Conservation (phyloP, 2,329 filamentous ascomycete genomes). For the Exophiala phaeomuriformis region DNA sequence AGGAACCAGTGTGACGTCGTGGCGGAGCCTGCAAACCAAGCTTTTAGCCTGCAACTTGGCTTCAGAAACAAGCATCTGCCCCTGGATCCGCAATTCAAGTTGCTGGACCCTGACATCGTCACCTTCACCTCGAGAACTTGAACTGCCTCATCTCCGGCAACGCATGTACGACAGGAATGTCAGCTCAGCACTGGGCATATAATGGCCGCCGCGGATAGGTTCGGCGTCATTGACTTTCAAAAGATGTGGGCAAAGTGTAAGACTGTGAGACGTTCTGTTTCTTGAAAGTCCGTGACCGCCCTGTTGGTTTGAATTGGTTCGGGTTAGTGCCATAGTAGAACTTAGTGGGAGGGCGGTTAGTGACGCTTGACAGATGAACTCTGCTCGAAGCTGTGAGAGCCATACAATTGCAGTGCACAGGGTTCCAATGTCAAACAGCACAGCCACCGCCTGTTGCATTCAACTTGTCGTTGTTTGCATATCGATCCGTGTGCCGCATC, state of each 20-base stretch:
- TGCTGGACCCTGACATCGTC: not conserved
- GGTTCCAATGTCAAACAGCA: not conserved
- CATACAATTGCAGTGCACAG: no score
- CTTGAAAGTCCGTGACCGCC: no score
- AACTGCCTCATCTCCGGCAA: not conserved
- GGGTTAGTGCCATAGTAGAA: no score
- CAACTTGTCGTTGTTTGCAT: not conserved
- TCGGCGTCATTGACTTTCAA: no score
- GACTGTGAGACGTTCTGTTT: no score
- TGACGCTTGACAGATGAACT: no score
- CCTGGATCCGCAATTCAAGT: not conserved
- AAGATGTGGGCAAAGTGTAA: no score
- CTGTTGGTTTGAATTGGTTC: no score
- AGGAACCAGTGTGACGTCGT: not conserved
- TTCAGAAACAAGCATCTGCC: constrained; percentile 8
- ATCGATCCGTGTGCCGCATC: not conserved
- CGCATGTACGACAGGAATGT: not conserved
- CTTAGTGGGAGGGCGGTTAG: no score
- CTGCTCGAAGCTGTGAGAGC: no score
- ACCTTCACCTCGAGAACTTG: constrained; percentile 2
- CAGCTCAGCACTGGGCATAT: no score
- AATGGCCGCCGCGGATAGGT: no score
- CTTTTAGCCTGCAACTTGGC: constrained; percentile 1
- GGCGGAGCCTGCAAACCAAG: not conserved
- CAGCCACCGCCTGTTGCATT: not conserved